Evolutionary conservation across 768 basidiomycete genomes (phyloP).

Genomic region (Hebeloma cylindrosporum): DNA sequence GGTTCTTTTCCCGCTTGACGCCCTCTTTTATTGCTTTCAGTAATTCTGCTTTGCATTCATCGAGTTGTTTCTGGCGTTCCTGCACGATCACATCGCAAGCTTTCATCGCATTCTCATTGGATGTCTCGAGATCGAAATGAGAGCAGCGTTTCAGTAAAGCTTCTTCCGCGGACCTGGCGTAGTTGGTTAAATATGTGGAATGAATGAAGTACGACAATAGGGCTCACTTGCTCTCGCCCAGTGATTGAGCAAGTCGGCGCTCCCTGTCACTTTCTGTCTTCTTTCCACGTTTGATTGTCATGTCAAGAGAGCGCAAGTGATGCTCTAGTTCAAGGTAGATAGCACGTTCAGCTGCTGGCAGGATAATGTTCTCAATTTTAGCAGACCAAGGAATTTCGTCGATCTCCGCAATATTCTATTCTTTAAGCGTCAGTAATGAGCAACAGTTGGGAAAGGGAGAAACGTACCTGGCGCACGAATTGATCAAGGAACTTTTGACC

Average conservation of each 20-base stretch:
- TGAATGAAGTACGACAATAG: background rate
- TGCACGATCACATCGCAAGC: constrained; percentile 91
- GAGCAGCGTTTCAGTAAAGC: constrained; percentile 94
- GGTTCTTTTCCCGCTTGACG: constrained; percentile 64
- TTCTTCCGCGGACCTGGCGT: constrained; percentile 78
- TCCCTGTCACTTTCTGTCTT: constrained; percentile 85
- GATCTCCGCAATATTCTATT: constrained; percentile 91
- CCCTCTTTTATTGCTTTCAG: constrained; percentile 63
- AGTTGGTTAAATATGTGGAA: constrained; percentile 4
- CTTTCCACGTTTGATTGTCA: constrained; percentile 66
- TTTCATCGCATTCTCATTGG: constrained; percentile 76
- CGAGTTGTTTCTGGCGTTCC: constrained; percentile 76
- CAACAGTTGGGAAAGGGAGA: background rate
- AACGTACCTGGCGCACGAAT: constrained; percentile 79
- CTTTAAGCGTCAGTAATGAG: constrained; percentile 12
- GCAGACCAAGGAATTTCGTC: constrained; percentile 87
- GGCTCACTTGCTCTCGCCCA: constrained; percentile 86
- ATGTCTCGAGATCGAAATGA: constrained; percentile 84
- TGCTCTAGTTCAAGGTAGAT: constrained; percentile 96
- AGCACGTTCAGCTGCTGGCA: constrained; percentile 91
- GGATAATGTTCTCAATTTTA: constrained; percentile 60
- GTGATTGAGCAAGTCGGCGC: constrained; percentile 79
- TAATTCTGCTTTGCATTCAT: constrained; percentile 77
- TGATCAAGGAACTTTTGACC: constrained; percentile 82
- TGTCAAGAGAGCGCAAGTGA: constrained; percentile 86